Evolutionary conservation across 2,329 filamentous ascomycete species (phyloP).

Genomic region (Beauveria varroae): DNA sequence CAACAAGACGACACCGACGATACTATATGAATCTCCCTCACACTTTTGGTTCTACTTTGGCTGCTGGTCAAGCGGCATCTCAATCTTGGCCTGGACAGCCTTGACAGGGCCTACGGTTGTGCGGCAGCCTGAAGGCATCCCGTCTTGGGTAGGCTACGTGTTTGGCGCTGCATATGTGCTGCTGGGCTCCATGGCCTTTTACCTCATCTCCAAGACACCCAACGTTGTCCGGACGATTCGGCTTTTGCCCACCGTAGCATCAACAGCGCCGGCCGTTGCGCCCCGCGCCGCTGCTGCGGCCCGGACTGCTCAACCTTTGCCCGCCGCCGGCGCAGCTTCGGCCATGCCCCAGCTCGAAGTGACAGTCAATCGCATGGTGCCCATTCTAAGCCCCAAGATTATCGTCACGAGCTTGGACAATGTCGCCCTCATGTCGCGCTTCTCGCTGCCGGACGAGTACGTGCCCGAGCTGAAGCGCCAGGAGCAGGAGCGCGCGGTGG

Average conservation of each 20-base stretch:
- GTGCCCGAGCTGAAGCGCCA: conserved; percentile 27
- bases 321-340: conserved; percentile 12
- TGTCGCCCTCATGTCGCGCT: conserved; percentile 28
- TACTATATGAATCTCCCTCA: conserved; percentile 58
- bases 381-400: conserved; percentile 37
- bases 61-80: conserved; percentile 47
- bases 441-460: conserved; percentile 30
- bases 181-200: conserved; percentile 53
- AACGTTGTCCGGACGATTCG: conserved; percentile 52
- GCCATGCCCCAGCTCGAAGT: conserved; percentile 44
- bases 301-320: conserved; percentile 7
- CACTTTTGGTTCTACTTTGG: conserved; percentile 56
- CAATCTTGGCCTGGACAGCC: conserved; percentile 27
- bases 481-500: conserved; percentile 27
- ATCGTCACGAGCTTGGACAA: conserved; percentile 28
- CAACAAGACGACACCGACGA: conserved; percentile 44
- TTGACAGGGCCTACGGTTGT: conserved; percentile 27
- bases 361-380: conserved; percentile 41
- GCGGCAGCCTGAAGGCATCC: conserved; percentile 39
- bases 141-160: conserved; percentile 48
- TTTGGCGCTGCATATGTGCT: conserved; percentile 52
- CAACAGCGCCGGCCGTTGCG: not conserved
- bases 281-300: conserved; percentile 13
- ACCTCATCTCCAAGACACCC: conserved; percentile 49
- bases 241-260: conserved; percentile 36